A percentile compares a stretch with the other conserved stretches of the same genome.
Conservation (phyloP, 2,329 filamentous ascomycete genomes). For the Penicillium sp. region DNA sequence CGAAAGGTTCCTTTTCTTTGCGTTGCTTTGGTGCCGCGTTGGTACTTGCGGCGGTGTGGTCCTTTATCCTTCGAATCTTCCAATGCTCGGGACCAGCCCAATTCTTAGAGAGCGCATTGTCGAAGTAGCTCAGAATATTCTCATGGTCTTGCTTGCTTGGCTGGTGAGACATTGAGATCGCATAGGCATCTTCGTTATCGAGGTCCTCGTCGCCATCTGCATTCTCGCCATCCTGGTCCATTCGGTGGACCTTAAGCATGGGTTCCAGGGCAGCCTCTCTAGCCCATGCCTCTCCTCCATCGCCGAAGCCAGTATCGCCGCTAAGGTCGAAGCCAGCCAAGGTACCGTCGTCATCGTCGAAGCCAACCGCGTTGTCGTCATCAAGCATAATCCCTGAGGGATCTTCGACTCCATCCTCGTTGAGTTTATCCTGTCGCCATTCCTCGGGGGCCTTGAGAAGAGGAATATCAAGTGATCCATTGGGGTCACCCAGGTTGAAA, state of each 20-base stretch:
- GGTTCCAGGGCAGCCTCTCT: constrained; percentile 84
- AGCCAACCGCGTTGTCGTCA: constrained; percentile 80
- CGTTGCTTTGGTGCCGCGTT: constrained; percentile 61
- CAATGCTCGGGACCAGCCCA: constrained; percentile 99
- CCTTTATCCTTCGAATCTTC: constrained; percentile 93
- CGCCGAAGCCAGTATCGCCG: constrained; percentile 81
- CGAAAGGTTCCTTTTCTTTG: constrained; percentile 96
- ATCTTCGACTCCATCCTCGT: constrained; percentile 61
- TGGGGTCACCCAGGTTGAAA: constrained; percentile 86
- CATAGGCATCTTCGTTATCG: constrained; percentile 73
- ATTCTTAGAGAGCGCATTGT: constrained; percentile 94
- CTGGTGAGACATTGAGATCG: constrained; percentile 76
- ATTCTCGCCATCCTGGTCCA: constrained; percentile 56
- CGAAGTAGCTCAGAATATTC: constrained; percentile 97
- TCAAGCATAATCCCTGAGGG: constrained; percentile 83
- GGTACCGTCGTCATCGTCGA: constrained; percentile 75
- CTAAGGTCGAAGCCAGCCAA: constrained; percentile 72
- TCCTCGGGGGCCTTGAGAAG: constrained; percentile 89
- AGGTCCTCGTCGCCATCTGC: constrained; percentile 60
- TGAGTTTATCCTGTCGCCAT: constrained; percentile 72
- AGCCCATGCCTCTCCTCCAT: constrained; percentile 95
- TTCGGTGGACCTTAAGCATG: constrained; percentile 75
- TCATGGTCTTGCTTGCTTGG: constrained; percentile 75
- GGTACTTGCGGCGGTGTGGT: constrained; percentile 61
- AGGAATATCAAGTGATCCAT: constrained; percentile 83